phyloP scores from a whole-genome alignment of 257 asterid species.

The Nicotiana benthamiana region DNA sequence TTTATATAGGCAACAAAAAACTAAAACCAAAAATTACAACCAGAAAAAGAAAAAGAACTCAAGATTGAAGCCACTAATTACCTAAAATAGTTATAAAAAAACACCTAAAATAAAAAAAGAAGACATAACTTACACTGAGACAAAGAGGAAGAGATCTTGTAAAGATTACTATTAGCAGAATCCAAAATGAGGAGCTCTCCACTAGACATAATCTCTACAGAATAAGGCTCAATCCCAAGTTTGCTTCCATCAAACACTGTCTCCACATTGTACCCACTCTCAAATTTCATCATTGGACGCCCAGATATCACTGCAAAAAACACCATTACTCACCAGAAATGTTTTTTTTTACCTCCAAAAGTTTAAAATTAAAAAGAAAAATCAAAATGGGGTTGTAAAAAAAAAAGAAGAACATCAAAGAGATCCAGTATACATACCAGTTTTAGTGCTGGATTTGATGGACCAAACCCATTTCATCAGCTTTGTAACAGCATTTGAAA shows the following conservation, averaged over 20 bases:
- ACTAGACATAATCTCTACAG: conserved; percentile 61
- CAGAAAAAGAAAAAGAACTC: neutral
- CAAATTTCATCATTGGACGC: conserved; percentile 89
- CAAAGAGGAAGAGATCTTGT: conserved; percentile 72
- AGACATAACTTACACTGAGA: conserved; percentile 54
- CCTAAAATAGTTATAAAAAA: neutral
- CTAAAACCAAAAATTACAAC: neutral
- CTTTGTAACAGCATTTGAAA: conserved; percentile 64
- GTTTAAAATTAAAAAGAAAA: neutral
- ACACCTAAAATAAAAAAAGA: neutral
- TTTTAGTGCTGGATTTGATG: conserved; percentile 61
- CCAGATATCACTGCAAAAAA: conserved; percentile 51
- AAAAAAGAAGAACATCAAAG: neutral
- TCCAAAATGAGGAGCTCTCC: conserved; percentile 89
- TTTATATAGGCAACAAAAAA: neutral
- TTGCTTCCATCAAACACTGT: conserved; percentile 96
- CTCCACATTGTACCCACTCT: conserved; percentile 85
- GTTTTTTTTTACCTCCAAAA: neutral
- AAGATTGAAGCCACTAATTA: neutral
- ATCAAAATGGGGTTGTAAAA: conserved; percentile 3
- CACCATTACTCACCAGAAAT: conserved; percentile 6
- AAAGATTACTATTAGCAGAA: conserved; percentile 78
- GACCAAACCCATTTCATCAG: conserved; percentile 76
- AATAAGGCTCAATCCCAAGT: conserved; percentile 84
- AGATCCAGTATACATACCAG: conserved; percentile 41